These are phyloP conservation scores for Mycena galericulata DNA, from an alignment of 768 basidiomycete genomes.

Conservation along the genomic window DNA sequence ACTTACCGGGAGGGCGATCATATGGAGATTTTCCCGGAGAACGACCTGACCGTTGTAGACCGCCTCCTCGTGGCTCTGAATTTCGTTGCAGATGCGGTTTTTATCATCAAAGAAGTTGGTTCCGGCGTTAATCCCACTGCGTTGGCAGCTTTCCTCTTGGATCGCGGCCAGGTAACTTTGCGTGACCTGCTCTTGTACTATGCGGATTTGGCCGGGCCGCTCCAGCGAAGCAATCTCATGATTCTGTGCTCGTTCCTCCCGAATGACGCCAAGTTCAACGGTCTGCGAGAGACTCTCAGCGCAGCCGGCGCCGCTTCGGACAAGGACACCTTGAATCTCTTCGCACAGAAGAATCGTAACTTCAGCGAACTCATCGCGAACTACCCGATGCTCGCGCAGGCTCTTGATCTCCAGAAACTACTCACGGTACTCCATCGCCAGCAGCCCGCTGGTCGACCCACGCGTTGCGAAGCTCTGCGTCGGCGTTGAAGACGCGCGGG, in stretches of 20 bases:
- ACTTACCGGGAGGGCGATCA: conserved; percentile 28
- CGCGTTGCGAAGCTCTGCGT: no score
- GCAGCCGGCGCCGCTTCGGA: conserved; percentile 2
- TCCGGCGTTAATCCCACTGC: conserved; percentile 15
- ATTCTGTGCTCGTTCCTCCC: conserved; percentile 20
- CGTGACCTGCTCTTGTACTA: conserved; percentile 28
- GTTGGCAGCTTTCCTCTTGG: conserved; percentile 12
- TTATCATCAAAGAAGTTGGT: conserved; percentile 18
- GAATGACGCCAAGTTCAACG: conserved; percentile 10
- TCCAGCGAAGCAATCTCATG: conserved; percentile 21
- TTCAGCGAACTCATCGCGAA: conserved; percentile 12
- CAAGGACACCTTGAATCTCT: not conserved
- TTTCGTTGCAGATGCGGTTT: conserved; percentile 29
- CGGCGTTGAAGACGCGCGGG: no score
- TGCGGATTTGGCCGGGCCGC: conserved; percentile 24
- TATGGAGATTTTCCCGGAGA: conserved; percentile 31
- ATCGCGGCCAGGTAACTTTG: conserved; percentile 16
- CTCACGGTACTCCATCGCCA: not conserved
- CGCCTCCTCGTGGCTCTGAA: conserved; percentile 21
- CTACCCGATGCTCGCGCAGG: conserved; percentile 20
- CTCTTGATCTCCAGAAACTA: not conserved
- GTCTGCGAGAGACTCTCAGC: conserved; percentile 3
- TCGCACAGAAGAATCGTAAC: conserved; percentile 26
- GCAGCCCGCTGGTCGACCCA: not conserved
- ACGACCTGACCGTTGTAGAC: conserved; percentile 26